These are phyloP conservation scores for Barnettozyma pratensis DNA, from an alignment of 805 yeast species.

Conservation along the genomic window DNA sequence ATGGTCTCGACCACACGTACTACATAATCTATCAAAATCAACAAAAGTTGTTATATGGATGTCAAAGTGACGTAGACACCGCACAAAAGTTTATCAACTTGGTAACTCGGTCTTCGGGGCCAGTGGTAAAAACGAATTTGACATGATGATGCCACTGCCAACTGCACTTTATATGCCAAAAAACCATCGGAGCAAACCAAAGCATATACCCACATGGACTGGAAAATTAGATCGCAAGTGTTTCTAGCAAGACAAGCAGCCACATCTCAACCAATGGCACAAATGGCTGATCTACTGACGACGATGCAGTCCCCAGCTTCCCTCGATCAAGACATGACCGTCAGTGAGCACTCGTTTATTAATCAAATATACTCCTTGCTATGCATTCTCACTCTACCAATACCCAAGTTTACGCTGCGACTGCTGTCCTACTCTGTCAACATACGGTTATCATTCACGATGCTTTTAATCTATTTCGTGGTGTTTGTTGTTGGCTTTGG, in stretches of 20 bases:
- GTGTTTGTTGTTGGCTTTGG: not conserved
- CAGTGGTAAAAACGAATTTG: no score
- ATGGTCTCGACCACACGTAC: no score
- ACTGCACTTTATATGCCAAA: no score
- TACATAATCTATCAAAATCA: no score
- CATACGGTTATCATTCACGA: constrained; percentile 45
- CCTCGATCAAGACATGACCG: no score
- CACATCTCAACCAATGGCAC: not conserved
- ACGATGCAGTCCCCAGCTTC: no score
- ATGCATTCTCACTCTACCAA: constrained; percentile 15
- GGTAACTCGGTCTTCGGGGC: no score
- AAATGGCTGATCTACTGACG: not conserved
- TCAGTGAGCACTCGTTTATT: no score
- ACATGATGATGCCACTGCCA: no score
- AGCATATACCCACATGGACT: not conserved
- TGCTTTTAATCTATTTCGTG: constrained; percentile 31
- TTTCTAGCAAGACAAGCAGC: not conserved
- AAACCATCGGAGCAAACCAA: not conserved
- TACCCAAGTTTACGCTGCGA: constrained; percentile 26
- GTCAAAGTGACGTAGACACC: no score
- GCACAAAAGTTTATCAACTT: no score
- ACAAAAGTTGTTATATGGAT: no score
- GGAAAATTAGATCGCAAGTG: not conserved
- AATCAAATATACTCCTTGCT: constrained; percentile 1
- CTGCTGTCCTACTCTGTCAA: constrained; percentile 34